These are phyloP conservation scores for Phaeosphaeriaceae sp. DNA, from an alignment of 2,329 filamentous ascomycete genomes.

Conservation along the genomic window DNA sequence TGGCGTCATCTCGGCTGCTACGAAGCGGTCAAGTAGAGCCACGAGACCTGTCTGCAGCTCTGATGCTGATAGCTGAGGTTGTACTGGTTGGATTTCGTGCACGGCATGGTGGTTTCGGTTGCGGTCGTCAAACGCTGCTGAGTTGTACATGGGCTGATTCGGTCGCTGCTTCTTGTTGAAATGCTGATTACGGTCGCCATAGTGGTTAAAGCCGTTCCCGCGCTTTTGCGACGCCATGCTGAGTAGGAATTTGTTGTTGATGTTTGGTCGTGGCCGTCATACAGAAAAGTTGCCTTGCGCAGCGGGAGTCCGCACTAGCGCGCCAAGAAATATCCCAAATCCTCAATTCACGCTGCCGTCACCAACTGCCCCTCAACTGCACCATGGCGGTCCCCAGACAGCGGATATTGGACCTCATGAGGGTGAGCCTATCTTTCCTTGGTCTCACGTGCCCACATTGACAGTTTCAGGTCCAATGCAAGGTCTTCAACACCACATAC, in stretches of 20 bases:
- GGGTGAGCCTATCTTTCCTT: conserved; percentile 60
- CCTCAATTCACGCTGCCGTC: background rate
- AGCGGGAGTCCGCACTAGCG: conserved; percentile 15
- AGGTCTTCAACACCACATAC: conserved; percentile 88
- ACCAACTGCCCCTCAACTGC: conserved; percentile 5
- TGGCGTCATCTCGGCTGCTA: conserved; percentile 32
- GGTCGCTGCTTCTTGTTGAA: conserved; percentile 21
- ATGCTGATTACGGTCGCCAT: conserved; percentile 20
- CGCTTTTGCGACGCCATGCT: conserved; percentile 33
- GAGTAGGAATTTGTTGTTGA: background rate
- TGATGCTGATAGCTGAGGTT: conserved; percentile 21
- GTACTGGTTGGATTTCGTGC: background rate
- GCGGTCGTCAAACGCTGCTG: conserved; percentile 3
- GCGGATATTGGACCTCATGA: conserved; percentile 73
- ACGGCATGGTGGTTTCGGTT: conserved; percentile 2
- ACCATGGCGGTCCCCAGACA: conserved; percentile 60
- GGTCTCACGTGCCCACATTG: conserved; percentile 1
- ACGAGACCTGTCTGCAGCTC: conserved; percentile 42
- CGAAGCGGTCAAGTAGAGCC: conserved; percentile 38
- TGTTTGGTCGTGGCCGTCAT: background rate
- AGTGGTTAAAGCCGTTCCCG: conserved; percentile 27
- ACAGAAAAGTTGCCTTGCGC: background rate
- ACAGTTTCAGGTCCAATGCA: conserved; percentile 76
- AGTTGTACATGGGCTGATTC: conserved; percentile 8
- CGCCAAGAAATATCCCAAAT: conserved; percentile 11